Conservation (phyloP, 2,329 filamentous ascomycete genomes). For the Boeremia exigua region DNA sequence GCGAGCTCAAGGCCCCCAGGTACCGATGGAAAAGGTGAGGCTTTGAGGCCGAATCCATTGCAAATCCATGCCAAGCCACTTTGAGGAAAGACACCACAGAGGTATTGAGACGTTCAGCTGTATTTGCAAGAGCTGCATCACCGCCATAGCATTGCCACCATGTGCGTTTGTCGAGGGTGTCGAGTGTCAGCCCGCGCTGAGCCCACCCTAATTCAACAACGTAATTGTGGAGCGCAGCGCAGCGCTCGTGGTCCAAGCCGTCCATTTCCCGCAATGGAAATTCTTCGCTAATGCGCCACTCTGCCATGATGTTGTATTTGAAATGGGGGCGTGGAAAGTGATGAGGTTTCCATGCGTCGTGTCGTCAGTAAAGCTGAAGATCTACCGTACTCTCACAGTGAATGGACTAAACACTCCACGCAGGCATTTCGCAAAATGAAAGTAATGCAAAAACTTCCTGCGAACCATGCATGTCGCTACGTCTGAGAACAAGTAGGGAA, state of each 20-base stretch:
- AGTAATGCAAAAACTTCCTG: too few species aligned
- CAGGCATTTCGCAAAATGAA: too few species aligned
- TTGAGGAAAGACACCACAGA: conserved; percentile 19
- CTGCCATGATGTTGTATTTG: conserved; percentile 10
- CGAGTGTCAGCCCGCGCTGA: conserved; percentile 13
- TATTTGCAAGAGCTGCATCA: conserved; percentile 19
- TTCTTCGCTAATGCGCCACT: conserved; percentile 12
- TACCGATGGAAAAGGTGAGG: conserved; percentile 15
- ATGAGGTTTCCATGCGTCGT: background rate
- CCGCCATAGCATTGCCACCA: conserved; percentile 20
- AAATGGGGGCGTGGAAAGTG: background rate
- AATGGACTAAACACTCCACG: too few species aligned
- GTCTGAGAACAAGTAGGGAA: too few species aligned
- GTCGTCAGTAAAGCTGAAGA: too few species aligned
- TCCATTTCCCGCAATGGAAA: conserved; percentile 3
- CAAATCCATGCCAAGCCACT: conserved; percentile 19
- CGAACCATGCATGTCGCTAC: too few species aligned
- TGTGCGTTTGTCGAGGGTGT: conserved; percentile 17
- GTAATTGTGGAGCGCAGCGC: conserved; percentile 15
- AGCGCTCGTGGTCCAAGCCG: conserved; percentile 14
- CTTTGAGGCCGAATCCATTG: conserved; percentile 7
- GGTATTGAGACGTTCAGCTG: conserved; percentile 9
- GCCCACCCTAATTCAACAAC: conserved; percentile 17
- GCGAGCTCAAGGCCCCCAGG: conserved; percentile 10
- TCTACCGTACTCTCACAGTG: too few species aligned